Evolutionary conservation across 352 stramenopile species (phyloP).

Genomic region (Globisporangium yorkense): DNA sequence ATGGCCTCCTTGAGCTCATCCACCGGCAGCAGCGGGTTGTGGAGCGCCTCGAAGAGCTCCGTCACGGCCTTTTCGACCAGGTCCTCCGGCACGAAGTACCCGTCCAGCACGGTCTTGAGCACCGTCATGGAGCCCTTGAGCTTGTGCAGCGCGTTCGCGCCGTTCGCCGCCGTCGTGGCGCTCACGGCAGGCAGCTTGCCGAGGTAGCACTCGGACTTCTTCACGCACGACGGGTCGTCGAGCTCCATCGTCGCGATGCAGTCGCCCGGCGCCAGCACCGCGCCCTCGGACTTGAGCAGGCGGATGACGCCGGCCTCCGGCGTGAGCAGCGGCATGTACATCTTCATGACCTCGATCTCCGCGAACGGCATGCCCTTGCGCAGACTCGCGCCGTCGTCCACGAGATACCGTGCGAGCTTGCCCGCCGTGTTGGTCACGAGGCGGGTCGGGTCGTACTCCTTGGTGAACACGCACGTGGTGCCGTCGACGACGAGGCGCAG

Average conservation of each 20-base stretch:
- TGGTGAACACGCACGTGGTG: slow-evolving; percentile 96
- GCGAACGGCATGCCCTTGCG: slow-evolving; percentile 83
- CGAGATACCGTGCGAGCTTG: slow-evolving; percentile 99
- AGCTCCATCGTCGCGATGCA: slow-evolving; percentile 97
- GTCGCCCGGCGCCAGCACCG: slow-evolving; percentile 93
- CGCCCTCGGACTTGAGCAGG: slow-evolving; percentile 95
- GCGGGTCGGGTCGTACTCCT: slow-evolving; percentile 98
- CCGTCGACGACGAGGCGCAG: slow-evolving; percentile 93
- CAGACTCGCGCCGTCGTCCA: slow-evolving; percentile 91
- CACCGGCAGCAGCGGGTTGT: slow-evolving; percentile 71
- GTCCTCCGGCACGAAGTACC: slow-evolving; percentile 87
- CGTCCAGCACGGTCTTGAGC: slow-evolving; percentile 92
- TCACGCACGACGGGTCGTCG: slow-evolving; percentile 97
- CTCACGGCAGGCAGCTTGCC: slow-evolving; percentile 54
- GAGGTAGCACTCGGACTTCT: slow-evolving; percentile 89
- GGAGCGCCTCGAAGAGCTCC: slow-evolving; percentile 76
- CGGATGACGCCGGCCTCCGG: slow-evolving; percentile 95
- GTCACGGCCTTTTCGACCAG: slow-evolving; percentile 82
- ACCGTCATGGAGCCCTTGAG: slow-evolving; percentile 67
- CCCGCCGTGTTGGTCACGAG: slow-evolving; percentile 97
- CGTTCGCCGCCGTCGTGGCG: slow-evolving; percentile 24
- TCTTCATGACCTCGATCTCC: slow-evolving; percentile 99
- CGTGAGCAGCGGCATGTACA: slow-evolving; percentile 99
- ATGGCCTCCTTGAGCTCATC: slow-evolving; percentile 97
- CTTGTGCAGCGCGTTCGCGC: slow-evolving; percentile 58